phyloP scores from a whole-genome alignment of 1,284 basidiomycete species.

The Ceratobasidium sp. region DNA sequence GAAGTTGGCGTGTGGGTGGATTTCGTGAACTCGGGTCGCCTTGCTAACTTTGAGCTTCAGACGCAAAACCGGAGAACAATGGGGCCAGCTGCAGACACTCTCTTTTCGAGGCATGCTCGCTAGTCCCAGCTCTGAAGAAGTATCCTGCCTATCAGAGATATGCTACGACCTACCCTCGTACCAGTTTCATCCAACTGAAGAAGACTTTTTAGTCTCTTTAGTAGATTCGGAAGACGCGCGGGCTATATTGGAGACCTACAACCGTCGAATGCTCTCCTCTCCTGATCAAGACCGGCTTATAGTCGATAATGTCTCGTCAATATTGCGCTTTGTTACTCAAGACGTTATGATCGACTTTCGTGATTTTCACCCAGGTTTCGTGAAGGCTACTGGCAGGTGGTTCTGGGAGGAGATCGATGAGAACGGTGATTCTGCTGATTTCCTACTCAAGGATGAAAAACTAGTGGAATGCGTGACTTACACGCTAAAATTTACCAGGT shows the following conservation, averaged over 20 bases:
- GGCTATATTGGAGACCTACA: conserved; percentile 1
- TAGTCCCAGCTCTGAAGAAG: background rate
- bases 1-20: background rate
- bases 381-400: background rate
- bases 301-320: background rate
- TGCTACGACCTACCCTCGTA: background rate
- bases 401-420: background rate
- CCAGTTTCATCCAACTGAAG: background rate
- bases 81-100: background rate
- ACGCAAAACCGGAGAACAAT: background rate
- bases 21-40: background rate
- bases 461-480: background rate
- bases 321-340: background rate
- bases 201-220: background rate
- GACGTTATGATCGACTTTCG: background rate
- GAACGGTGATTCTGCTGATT: background rate
- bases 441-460: background rate
- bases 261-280: background rate
- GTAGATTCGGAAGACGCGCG: background rate
- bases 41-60: background rate
- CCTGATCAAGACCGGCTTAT: background rate
- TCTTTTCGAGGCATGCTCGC: background rate
- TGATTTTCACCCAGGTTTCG: background rate
- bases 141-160: background rate
- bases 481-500: background rate